Conservation (phyloP, 2,329 filamentous ascomycete species). For the Fusarium albosuccineum region DNA sequence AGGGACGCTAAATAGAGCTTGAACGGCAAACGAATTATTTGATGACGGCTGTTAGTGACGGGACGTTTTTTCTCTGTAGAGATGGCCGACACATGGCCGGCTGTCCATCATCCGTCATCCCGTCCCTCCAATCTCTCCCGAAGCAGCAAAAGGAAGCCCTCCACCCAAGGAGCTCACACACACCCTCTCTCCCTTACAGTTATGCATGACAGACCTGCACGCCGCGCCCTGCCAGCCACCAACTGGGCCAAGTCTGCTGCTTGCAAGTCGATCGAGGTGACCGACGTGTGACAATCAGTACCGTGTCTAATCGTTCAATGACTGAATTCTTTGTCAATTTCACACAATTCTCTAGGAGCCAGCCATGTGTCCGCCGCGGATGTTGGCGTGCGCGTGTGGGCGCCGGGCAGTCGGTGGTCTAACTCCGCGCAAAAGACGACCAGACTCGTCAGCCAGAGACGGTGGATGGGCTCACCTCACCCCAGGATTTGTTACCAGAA, state of each 20-base stretch:
- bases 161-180: background rate
- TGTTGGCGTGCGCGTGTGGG: slow-evolving; percentile 8
- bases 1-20: slow-evolving; percentile 5
- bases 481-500: slow-evolving; percentile 34
- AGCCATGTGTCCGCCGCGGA: slow-evolving; percentile 8
- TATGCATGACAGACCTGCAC: slow-evolving; percentile 43
- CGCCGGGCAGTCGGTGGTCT: slow-evolving; percentile 8
- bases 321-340: slow-evolving; percentile 3
- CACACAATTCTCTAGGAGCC: background rate
- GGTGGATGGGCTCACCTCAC: slow-evolving; percentile 38
- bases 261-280: slow-evolving; percentile 2
- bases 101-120: slow-evolving; percentile 31
- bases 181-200: slow-evolving; percentile 3
- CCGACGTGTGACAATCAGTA: slow-evolving; percentile 18
- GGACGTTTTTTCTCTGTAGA: slow-evolving; percentile 16
- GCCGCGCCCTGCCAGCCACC: slow-evolving; percentile 24
- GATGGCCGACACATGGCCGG: slow-evolving; percentile 27
- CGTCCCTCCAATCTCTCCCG: slow-evolving; percentile 23
- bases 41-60: slow-evolving; percentile 28
- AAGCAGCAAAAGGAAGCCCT: slow-evolving; percentile 5
- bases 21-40: slow-evolving; percentile 10
- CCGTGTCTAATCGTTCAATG: slow-evolving; percentile 3
- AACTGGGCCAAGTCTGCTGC: background rate
- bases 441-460: slow-evolving; percentile 18
- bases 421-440: slow-evolving; percentile 22